A percentile compares a stretch with the other conserved stretches of the same genome.
Conservation (phyloP, 257 asterid species). For the Misopates orontium region DNA sequence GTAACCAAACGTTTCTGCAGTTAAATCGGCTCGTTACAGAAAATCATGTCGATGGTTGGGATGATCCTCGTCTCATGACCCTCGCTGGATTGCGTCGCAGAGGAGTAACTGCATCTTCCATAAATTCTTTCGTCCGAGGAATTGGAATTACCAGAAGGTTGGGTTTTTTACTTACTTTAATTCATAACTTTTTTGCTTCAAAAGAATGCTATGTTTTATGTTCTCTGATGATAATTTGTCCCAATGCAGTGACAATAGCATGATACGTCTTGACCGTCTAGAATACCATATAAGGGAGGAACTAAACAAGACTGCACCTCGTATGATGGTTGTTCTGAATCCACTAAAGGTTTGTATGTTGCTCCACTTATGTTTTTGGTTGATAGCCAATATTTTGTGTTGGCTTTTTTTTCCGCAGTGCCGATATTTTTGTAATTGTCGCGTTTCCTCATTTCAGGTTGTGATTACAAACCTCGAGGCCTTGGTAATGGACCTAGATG, state of each 20-base stretch:
- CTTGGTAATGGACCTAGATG: conserved; percentile 71
- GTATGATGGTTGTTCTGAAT: conserved; percentile 81
- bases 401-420: neutral
- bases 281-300: conserved; percentile 95
- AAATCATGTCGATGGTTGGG: conserved; percentile 96
- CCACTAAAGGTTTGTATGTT: conserved; percentile 69
- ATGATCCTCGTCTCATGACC: conserved; percentile 96
- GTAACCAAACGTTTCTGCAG: conserved; percentile 44
- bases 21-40: conserved; percentile 87
- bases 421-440: too few relatives aligned
- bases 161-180: neutral
- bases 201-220: conserved; percentile 9
- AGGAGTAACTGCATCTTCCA: conserved; percentile 87
- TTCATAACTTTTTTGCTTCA: neutral
- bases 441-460: conserved; percentile 47
- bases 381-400: neutral
- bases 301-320: conserved; percentile 76
- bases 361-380: neutral
- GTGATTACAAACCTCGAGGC: conserved; percentile 73
- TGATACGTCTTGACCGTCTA: conserved; percentile 78
- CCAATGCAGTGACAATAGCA: conserved; percentile 71
- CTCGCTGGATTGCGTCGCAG: conserved; percentile 91
- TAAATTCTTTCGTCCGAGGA: conserved; percentile 86
- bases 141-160: conserved; percentile 97
- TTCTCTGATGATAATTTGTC: conserved; percentile 17